Evolutionary conservation across 805 yeast genomes (phyloP).

Genomic region (Kuraishia molischiana): DNA sequence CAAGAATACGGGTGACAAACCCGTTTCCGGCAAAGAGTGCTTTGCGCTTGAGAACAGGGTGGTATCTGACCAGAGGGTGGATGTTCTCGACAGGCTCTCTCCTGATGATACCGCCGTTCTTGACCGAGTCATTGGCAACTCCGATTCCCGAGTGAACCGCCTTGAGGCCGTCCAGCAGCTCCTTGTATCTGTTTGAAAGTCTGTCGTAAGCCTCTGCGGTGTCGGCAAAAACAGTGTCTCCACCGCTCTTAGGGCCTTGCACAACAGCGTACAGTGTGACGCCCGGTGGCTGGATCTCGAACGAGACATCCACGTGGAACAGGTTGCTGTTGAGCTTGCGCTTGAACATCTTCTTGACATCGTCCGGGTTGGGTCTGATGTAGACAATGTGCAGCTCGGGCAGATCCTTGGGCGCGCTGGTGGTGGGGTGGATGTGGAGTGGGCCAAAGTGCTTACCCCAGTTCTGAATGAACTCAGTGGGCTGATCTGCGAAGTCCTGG

Average conservation of each 20-base stretch:
- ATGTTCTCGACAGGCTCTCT: constrained; percentile 51
- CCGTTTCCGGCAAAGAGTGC: constrained; percentile 45
- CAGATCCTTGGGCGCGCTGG: constrained; percentile 34
- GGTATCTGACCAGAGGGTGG: constrained; percentile 66
- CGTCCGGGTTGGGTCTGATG: constrained; percentile 20
- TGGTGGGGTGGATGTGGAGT: constrained; percentile 37
- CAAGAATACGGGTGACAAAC: constrained; percentile 60
- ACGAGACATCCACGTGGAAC: constrained; percentile 47
- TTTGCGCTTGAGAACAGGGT: constrained; percentile 64
- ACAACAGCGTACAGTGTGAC: constrained; percentile 38
- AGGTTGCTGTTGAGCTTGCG: constrained; percentile 24
- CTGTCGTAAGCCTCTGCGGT: constrained; percentile 62
- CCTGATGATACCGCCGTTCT: constrained; percentile 55
- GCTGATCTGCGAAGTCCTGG: constrained; percentile 29
- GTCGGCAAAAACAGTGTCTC: constrained; percentile 69
- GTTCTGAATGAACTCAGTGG: constrained; percentile 31
- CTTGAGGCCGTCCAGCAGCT: constrained; percentile 48
- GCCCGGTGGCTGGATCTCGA: constrained; percentile 58
- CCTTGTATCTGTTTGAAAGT: constrained; percentile 55
- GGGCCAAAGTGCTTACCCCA: constrained; percentile 35
- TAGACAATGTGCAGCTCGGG: constrained; percentile 33
- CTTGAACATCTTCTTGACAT: constrained; percentile 11
- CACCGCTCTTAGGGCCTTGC: constrained; percentile 31
- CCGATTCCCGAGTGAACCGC: constrained; percentile 64
- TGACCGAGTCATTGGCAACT: constrained; percentile 51